Base-by-base conservation (phyloP, 257 asterid genomes). In the Penstemon davidsonii region DNA sequence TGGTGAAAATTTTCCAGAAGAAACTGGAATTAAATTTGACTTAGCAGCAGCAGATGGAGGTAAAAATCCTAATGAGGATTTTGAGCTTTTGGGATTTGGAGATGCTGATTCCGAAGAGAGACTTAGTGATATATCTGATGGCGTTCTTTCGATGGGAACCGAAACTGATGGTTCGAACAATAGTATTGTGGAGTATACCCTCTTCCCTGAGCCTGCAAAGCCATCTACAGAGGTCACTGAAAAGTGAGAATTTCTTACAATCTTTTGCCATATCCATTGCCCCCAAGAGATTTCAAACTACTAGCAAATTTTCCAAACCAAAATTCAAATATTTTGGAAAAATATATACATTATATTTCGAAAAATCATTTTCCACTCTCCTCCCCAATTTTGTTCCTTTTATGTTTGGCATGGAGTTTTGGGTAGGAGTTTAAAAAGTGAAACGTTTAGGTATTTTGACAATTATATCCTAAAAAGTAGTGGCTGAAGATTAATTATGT, bases 141-240 rank as follows among this genome's bases (percentile, higher is more conserved):
- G 99, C 8, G 96, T 81, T 78, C 96, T 93, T 61, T 90, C 98
- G 36, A 90, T 84, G 96, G 95, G 90, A 67, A 90, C 97, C 2
- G 98, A 93, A 79, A 82, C 97, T 46, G 98, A 93, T 73, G 88
- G 88, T 67, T 88, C 98, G 1, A 64, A 82, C 55, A 87, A 77
- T 80, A 90, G 96, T 70, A 86, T 87, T 25, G 88, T 87, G 5
- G 97, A 93, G 83, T 86, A 81, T 75, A 84, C 92, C 60, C 91
- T 93, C 73, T 90, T 93, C 80, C 97, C 94, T 0, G 96, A 85
- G 76, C 71, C 76, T 44, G 62, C 82, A n/a, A 84, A 84, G 72
- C 82, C 80, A 71, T 73, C 88, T 50, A 67, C 77, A 15, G 95
- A 84, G 67, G 75, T 40, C 59, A 60, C 78, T 49, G 89, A 88